A percentile compares a stretch with the other conserved stretches of the same genome.
Conservation (phyloP, 805 yeast genomes). For the Yarrowia bubula region DNA sequence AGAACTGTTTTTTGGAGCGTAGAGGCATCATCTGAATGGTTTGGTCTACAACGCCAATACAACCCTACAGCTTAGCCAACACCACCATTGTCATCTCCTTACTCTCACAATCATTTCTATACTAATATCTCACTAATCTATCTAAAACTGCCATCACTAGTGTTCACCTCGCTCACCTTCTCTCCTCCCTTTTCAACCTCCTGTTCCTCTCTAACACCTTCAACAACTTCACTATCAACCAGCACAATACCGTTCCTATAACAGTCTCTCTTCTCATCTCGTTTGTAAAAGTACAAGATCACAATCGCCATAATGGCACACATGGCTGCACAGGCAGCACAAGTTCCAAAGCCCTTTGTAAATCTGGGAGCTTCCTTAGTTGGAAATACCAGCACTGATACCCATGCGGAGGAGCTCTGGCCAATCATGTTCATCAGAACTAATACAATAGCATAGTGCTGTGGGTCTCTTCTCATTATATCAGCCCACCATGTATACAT, state of each 20-base stretch:
- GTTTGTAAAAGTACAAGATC: constrained; percentile 54
- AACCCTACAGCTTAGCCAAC: too few relatives aligned
- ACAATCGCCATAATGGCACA: constrained; percentile 34
- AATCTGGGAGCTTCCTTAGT: constrained; percentile 36
- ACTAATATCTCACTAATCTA: too few relatives aligned
- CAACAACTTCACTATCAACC: neutral
- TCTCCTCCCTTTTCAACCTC: neutral
- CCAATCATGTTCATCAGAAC: constrained; percentile 52
- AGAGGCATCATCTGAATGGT: too few relatives aligned
- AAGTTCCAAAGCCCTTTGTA: constrained; percentile 33
- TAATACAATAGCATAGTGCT: constrained; percentile 50
- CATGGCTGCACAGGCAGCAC: constrained; percentile 30
- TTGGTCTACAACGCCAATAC: too few relatives aligned
- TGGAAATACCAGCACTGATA: constrained; percentile 45
- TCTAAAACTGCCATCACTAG: too few relatives aligned
- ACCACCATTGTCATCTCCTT: too few relatives aligned
- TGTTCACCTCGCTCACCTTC: neutral
- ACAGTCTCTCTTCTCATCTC: constrained; percentile 50
- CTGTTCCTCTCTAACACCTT: neutral
- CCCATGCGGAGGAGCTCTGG: constrained; percentile 54
- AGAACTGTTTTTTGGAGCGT: too few relatives aligned
- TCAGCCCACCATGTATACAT: neutral
- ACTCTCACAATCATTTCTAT: too few relatives aligned
- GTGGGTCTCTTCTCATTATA: constrained; percentile 47
- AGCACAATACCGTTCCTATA: constrained; percentile 47